Percentiles rank a stretch among this genome's conserved stretches.
Conservation (phyloP, 371 early-diverging fungal genomes). For the Mortierella sp. region DNA sequence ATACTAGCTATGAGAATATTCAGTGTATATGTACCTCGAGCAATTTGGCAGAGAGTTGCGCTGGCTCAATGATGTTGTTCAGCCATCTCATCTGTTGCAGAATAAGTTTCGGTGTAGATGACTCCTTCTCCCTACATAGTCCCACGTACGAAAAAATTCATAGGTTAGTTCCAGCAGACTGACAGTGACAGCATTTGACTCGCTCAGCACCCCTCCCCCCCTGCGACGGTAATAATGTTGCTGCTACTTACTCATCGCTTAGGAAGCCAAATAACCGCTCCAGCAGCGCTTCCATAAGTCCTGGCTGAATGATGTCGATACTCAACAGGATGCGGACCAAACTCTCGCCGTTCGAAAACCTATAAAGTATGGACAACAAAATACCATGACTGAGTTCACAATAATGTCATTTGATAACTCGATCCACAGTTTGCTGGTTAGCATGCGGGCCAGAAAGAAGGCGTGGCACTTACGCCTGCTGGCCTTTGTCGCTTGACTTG, state of each 20-base stretch:
- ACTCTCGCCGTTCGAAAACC: slow-evolving; percentile 63
- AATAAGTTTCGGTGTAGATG: slow-evolving; percentile 74
- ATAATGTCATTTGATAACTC: neutral
- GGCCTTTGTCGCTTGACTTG: slow-evolving; percentile 10
- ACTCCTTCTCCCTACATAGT: slow-evolving; percentile 55
- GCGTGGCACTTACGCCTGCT: slow-evolving; percentile 27
- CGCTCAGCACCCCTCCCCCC: no score
- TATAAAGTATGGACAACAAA: neutral
- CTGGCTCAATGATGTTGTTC: slow-evolving; percentile 80
- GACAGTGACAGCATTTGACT: neutral
- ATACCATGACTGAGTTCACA: neutral
- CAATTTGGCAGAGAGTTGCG: slow-evolving; percentile 72
- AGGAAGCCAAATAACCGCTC: slow-evolving; percentile 78
- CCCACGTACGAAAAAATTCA: neutral
- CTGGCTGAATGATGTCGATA: slow-evolving; percentile 74
- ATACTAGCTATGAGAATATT: neutral
- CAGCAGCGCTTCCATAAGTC: slow-evolving; percentile 70
- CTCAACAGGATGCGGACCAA: slow-evolving; percentile 72
- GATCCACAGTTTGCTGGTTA: neutral
- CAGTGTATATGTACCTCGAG: slow-evolving; percentile 67
- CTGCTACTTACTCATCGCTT: slow-evolving; percentile 64
- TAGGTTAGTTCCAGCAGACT: slow-evolving; percentile 26
- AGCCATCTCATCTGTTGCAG: slow-evolving; percentile 86
- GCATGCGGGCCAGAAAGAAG: neutral
- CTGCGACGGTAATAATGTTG: neutral